Evolutionary conservation across 345 rosid species (phyloP), one percentile per base, ranked within the genome.

Genomic region (Linum trigynum): DNA sequence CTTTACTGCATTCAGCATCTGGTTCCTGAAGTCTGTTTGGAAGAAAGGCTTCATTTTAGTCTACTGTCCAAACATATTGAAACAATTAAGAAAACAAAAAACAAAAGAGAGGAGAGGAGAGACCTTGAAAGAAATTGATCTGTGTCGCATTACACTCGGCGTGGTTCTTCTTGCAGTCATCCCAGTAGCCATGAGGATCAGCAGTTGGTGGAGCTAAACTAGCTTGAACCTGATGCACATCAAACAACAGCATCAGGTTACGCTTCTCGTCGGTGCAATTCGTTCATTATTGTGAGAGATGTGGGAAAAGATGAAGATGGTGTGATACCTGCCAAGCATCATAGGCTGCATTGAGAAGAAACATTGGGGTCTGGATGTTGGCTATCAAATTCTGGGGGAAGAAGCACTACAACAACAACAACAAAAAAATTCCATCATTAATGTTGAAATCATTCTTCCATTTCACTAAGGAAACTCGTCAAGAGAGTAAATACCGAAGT

Each of bases 401-500:
- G 68, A 67, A 75, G 72, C 77, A 74, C 77, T 74, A 73, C 43
- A 42, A 69, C 41, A 68, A 48, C 57, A 32, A 37, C 53, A 48
- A 48, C 14, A 15, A 48, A 15, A 48, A 9, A 1, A 48, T 9
- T 48, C 10, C 53, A 48, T 1, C 53, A 9, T 48, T 15, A 12
- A 48, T 48, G 14, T 15, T 9, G 53, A 9, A 6, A 48, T 9
- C 3, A 48, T 6, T 48, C 53, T 9, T 48, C 53, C 9, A 48
- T 48, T 6, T 6, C 53, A 9, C 3, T 7, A 39, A 64, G 14
- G 71, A 48, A 55, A 73, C 17, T 23, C 32, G 32, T 23, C 32
- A 45, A 68, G 65, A 65, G 71, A 51, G 48, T 59, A 61, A 71
- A 12, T 86, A 92, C 98, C 75, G 85, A 90, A 76, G 95, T 86